Evolutionary conservation across 257 asterid species (phyloP).

Genomic region (Eucommia ulmoides): DNA sequence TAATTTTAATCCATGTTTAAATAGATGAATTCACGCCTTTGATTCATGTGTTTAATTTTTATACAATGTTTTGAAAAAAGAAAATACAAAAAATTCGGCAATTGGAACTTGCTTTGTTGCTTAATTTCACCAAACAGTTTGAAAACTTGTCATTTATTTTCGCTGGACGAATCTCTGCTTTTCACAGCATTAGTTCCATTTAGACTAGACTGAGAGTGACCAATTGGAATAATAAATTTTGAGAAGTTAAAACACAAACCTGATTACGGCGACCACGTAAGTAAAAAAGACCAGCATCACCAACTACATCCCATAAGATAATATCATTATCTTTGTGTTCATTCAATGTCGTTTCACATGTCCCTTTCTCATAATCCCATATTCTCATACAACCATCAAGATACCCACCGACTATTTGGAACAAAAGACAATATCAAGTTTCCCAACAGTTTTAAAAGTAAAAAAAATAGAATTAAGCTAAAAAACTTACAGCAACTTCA

Average conservation of each 20-base stretch:
- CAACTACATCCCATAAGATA: conserved; percentile 89
- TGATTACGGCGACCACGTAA: conserved; percentile 94
- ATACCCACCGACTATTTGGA: conserved; percentile 89
- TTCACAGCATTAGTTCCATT: conserved; percentile 16
- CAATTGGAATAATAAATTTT: no score
- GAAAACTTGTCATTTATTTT: conserved; percentile 72
- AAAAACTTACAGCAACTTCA: no score
- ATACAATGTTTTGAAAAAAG: no score
- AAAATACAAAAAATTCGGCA: no score
- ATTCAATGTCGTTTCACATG: conserved; percentile 81
- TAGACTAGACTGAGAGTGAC: conserved; percentile 13
- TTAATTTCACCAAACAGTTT: conserved; percentile 73
- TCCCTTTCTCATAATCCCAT: conserved; percentile 76
- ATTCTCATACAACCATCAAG: conserved; percentile 89
- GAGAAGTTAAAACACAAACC: conserved; percentile 30
- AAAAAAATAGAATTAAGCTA: no score
- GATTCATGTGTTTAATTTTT: no score
- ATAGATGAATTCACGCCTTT: no score
- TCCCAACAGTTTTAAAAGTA: no score
- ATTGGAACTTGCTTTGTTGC: conserved; percentile 78
- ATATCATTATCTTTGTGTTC: conserved; percentile 95
- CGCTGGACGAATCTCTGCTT: conserved; percentile 19
- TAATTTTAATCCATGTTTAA: no score
- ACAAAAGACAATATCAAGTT: no score
- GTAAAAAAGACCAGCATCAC: conserved; percentile 86